Percentiles rank a stretch among this genome's conserved stretches.
Conservation (phyloP, 345 rosid genomes). For the Acer saccharum region DNA sequence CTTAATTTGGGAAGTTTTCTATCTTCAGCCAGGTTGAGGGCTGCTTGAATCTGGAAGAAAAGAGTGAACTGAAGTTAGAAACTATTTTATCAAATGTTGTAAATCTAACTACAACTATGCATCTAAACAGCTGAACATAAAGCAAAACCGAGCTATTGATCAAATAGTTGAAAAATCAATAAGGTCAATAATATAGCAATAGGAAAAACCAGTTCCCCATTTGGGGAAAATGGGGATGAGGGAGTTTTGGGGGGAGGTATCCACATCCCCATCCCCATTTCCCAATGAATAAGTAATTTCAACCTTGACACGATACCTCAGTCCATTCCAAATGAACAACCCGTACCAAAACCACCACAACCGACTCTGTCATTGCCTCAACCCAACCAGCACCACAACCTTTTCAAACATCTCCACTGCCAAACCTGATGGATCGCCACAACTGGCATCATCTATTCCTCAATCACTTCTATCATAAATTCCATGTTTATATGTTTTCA, state of each 20-base stretch:
- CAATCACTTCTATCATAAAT: neutral
- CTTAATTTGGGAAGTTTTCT: constrained; percentile 60
- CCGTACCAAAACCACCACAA: neutral
- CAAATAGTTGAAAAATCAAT: neutral
- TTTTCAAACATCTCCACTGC: neutral
- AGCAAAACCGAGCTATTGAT: neutral
- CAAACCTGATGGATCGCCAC: neutral
- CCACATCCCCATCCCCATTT: too few relatives aligned
- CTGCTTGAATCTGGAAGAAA: constrained; percentile 53
- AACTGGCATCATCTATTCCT: neutral
- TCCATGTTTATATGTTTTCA: neutral
- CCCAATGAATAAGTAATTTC: neutral
- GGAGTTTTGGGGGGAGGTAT: too few relatives aligned
- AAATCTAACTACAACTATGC: neutral
- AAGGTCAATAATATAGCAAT: neutral
- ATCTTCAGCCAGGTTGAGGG: constrained; percentile 70
- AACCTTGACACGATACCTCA: neutral
- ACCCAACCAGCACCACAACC: neutral
- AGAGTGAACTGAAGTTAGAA: constrained; percentile 1
- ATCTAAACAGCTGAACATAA: constrained; percentile 1
- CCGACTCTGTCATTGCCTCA: neutral
- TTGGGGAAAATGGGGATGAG: too few relatives aligned
- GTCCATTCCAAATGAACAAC: neutral
- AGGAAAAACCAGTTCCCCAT: neutral
- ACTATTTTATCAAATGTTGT: neutral